Evolutionary conservation across 192 early-diverging fungal species (phyloP).

Genomic region (Coemansia sp.): DNA sequence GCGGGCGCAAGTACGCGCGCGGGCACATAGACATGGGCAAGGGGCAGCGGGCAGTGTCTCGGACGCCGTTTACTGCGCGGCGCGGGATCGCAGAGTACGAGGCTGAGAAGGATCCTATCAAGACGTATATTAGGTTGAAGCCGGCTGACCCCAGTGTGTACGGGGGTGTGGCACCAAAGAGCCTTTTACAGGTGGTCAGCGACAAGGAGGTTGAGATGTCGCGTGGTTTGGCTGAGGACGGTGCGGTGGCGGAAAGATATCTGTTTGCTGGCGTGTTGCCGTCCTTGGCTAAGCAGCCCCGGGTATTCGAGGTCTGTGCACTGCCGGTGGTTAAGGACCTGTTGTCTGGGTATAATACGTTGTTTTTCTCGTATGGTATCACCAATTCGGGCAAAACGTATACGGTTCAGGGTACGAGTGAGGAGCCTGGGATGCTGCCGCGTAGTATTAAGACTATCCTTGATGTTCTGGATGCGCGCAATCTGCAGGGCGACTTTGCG

Average conservation of each 20-base stretch:
- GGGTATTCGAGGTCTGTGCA: constrained; percentile 64
- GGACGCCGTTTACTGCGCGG: constrained; percentile 53
- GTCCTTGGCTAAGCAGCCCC: constrained; percentile 50
- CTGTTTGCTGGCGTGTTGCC: constrained; percentile 66
- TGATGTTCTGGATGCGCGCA: constrained; percentile 52
- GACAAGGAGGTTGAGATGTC: constrained; percentile 56
- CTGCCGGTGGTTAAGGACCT: constrained; percentile 63
- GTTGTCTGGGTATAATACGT: constrained; percentile 62
- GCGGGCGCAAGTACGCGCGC: constrained; percentile 43
- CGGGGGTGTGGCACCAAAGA: constrained; percentile 8
- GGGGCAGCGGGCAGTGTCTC: constrained; percentile 30
- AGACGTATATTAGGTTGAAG: constrained; percentile 53
- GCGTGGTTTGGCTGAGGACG: constrained; percentile 14
- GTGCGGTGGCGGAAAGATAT: constrained; percentile 43
- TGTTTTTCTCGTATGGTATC: constrained; percentile 74
- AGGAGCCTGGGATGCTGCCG: constrained; percentile 62
- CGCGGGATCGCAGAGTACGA: constrained; percentile 41
- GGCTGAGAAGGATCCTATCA: constrained; percentile 53
- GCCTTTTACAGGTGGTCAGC: constrained; percentile 47
- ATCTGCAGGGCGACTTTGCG: constrained; percentile 44
- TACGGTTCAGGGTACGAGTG: constrained; percentile 62
- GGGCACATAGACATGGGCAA: constrained; percentile 22
- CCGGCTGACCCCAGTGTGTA: constrained; percentile 23
- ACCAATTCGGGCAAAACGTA: constrained; percentile 77
- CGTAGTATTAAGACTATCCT: constrained; percentile 64